Percentiles rank a stretch among this genome's conserved stretches.
These are phyloP conservation scores for Orbilia oligospora DNA, from an alignment of 2,329 filamentous ascomycete species.

Conservation along the genomic window DNA sequence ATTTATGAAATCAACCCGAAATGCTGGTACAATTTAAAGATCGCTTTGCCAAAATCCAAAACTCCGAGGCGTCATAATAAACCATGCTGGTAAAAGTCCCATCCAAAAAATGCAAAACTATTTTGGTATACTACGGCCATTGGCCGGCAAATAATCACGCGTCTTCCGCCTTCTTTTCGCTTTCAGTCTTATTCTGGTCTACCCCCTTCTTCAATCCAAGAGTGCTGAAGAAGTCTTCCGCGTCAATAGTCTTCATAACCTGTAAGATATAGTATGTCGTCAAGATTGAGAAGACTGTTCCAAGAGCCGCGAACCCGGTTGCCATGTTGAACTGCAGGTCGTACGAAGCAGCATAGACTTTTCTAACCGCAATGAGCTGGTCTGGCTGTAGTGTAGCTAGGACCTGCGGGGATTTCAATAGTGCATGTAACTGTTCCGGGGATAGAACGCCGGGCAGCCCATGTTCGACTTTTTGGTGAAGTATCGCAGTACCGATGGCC, in stretches of 20 bases:
- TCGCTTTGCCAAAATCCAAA: neutral
- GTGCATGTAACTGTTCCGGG: constrained; percentile 32
- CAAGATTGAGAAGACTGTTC: constrained; percentile 38
- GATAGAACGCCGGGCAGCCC: constrained; percentile 38
- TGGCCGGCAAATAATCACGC: neutral
- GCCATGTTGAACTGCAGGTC: constrained; percentile 58
- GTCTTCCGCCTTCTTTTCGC: constrained; percentile 25
- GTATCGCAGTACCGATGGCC: constrained; percentile 64
- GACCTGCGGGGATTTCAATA: constrained; percentile 51
- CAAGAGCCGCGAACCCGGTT: constrained; percentile 47
- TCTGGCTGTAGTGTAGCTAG: constrained; percentile 40
- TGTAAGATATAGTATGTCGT: constrained; percentile 27
- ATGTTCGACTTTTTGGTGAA: constrained; percentile 48
- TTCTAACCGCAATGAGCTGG: constrained; percentile 28
- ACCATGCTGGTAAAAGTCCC: neutral
- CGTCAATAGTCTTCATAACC: constrained; percentile 5
- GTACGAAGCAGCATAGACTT: constrained; percentile 53
- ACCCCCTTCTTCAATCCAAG: neutral
- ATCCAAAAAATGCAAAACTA: neutral
- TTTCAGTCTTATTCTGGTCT: neutral
- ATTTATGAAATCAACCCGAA: neutral
- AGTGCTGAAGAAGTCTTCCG: constrained; percentile 16
- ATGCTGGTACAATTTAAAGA: constrained; percentile 2
- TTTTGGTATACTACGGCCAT: neutral
- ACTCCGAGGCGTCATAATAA: neutral